Base-by-base conservation (phyloP, 768 basidiomycete species). In the Panaeolus papilionaceus region DNA sequence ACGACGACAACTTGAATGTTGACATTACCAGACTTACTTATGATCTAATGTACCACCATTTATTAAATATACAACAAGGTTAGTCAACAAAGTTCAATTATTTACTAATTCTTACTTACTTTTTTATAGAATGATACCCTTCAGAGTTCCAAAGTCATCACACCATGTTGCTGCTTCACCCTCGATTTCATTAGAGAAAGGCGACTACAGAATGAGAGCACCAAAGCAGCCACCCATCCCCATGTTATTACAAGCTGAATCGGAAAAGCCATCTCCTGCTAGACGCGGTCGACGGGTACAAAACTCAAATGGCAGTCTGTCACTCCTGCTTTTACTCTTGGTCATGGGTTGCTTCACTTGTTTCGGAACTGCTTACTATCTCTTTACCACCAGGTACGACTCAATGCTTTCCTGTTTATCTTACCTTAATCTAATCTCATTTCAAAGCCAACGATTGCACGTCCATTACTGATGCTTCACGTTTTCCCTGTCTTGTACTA, bases 141-240 rank as follows among this genome's bases (percentile, higher is more conserved):
- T 75, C 65, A 72, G 68, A 71, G 65, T 75, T 4, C 70, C 76
- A 38, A 64, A 69, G 33, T 67, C 70, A n/a, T 68, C 72, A 38
- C 69, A 72, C 23, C 61, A 68, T 61, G 75, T 75, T 54, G 78
- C 76, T 69, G 77, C 79, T 18, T 92, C 91, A 4, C 90, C 91
- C 38, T 90, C 92, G 0, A 78, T 91, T 26, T 82, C 85, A 5
- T 77, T 88, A 67, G 91, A 93, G 76, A 88, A 86, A 73, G 90
- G 92, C 38, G 77, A 83, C 42, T 89, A 92, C 71, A 83, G 90
- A 61, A 85, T 92, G 79, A 84, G 85, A n/a, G 83, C 73, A 12
- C 83, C 85, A 16, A 74, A 61, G 62, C 68, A 69, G 47, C 73
- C 71, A 37, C 71, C 71, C 65, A 45, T 71, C 66, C 63, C 73